phyloP scores from a whole-genome alignment of 2,329 filamentous ascomycete species.

The Gyromitra esculenta region DNA sequence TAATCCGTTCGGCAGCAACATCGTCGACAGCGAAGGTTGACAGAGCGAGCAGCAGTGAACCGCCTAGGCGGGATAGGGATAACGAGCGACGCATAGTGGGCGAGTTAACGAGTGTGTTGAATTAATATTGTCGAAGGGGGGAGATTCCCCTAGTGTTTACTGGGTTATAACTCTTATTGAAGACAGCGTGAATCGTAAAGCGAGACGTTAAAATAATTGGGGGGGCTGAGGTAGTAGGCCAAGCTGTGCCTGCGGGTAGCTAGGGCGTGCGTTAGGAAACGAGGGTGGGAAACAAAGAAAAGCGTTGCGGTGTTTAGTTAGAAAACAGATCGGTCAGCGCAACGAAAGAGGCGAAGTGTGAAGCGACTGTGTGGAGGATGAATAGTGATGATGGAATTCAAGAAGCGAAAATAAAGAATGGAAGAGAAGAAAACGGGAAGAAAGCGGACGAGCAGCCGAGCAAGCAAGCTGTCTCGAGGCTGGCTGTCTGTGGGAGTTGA shows the following conservation, averaged over 20 bases:
- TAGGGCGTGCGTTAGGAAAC: conserved; percentile 28
- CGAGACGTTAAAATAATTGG: conserved; percentile 34
- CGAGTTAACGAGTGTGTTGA: conserved; percentile 58
- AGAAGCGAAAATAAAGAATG: conserved; percentile 52
- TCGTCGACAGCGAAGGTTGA: conserved; percentile 62
- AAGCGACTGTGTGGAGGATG: conserved; percentile 38
- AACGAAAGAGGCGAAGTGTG: conserved; percentile 49
- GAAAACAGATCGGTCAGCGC: conserved; percentile 57
- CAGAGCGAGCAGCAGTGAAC: conserved; percentile 49
- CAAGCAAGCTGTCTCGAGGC: conserved; percentile 54
- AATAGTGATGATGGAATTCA: conserved; percentile 40
- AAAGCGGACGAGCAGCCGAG: conserved; percentile 51
- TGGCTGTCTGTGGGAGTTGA: conserved; percentile 44
- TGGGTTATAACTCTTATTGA: conserved; percentile 23
- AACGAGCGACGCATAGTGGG: conserved; percentile 56
- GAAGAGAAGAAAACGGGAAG: conserved; percentile 49
- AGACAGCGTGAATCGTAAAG: conserved; percentile 45
- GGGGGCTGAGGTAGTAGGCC: conserved; percentile 16
- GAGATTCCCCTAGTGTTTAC: conserved; percentile 33
- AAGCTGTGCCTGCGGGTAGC: conserved; percentile 23
- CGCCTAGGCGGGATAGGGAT: conserved; percentile 53
- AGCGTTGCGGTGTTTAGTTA: conserved; percentile 57
- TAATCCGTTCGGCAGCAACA: conserved; percentile 71
- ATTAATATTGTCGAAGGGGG: conserved; percentile 28
- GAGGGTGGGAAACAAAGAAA: conserved; percentile 58